Evolutionary conservation across 1,284 basidiomycete genomes (phyloP), one percentile per base, ranked within the genome.

Genomic region (Lentinula novae-zelandiae): DNA sequence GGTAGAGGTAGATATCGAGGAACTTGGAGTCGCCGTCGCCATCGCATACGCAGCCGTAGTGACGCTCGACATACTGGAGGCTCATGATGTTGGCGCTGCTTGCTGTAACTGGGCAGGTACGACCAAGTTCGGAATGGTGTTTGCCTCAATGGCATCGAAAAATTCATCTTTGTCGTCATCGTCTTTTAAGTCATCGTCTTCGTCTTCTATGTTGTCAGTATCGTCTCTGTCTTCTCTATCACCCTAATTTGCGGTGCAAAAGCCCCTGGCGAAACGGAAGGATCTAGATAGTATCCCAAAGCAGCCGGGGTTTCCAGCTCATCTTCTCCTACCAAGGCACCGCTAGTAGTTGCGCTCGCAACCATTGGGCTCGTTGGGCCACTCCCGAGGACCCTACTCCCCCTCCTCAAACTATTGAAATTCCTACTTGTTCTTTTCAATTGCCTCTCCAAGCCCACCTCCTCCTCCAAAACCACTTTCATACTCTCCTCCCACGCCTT

Each of bases 401-500:
- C 44, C 10, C 44, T 46, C 44, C 20, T 46, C 44, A 46, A 46
- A 46, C 44, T 46, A 17, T n/a, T n/a, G 8, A 46, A 46, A 17
- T 46, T 46, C n/a, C 44, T 46, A 22, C 44, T 46, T 2, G 44
- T 75, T 74, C 68, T 82, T 73, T 80, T 85, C 72, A 95, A 81
- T 75, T 95, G 92, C 63, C 78, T 75, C 76, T 98, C 96, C 52
- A 97, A 82, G 33, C 82, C 84, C 65, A 93, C 93, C 46, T 96
- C 94, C 71, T 97, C 93, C 60, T 84, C 80, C 0, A 95, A 95
- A 2, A 97, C 90, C 0, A 86, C 84, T 57, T 90, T 86, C 69
- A 98, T 77, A 72, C 93, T 96, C 73, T 96, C 92, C 74, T 98
- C 95, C 96, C 96, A 98, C 20, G 96, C 79, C 36, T 78, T 82